A percentile compares a stretch with the other conserved stretches of the same genome.
These are phyloP conservation scores for Diaporthe vaccinii DNA, from an alignment of 2,329 filamentous ascomycete species.

Conservation along the genomic window DNA sequence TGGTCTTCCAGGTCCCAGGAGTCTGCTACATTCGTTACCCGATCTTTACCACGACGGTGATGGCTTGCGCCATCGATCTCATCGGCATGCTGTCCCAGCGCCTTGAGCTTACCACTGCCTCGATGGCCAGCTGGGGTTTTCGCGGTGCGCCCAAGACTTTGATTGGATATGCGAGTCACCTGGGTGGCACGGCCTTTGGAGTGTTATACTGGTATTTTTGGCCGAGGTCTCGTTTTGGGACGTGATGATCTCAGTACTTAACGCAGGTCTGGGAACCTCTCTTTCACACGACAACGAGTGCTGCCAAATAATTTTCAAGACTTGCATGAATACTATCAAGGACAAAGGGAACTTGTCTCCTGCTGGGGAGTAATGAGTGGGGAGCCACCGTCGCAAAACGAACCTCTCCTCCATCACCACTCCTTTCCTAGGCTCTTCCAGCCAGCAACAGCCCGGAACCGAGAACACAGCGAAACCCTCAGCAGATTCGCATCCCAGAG, in stretches of 20 bases:
- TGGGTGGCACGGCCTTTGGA: not conserved
- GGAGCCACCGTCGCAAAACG: not conserved
- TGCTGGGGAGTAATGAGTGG: constrained; percentile 7
- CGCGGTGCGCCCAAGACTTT: fast-evolving
- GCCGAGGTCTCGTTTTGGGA: constrained; percentile 5
- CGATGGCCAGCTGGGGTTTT: fast-evolving
- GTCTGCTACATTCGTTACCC: not conserved
- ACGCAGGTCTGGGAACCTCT: not conserved
- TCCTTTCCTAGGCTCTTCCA: not conserved
- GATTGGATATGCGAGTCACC: not conserved
- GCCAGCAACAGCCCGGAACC: not conserved
- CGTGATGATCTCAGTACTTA: not conserved
- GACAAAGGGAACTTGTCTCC: constrained; percentile 17
- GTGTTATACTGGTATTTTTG: not conserved
- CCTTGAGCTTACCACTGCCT: not conserved
- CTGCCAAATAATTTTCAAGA: not conserved
- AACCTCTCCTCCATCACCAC: not conserved
- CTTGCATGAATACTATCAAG: not conserved
- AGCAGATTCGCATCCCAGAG: not conserved
- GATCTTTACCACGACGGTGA: fast-evolving
- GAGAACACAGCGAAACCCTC: not conserved
- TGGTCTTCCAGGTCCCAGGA: not conserved
- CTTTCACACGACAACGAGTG: not conserved
- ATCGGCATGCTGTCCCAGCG: not conserved
- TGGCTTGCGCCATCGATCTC: not conserved